These are phyloP conservation scores for Marasmius fiardii DNA, from an alignment of 1,284 basidiomycete species.

Conservation along the genomic window DNA sequence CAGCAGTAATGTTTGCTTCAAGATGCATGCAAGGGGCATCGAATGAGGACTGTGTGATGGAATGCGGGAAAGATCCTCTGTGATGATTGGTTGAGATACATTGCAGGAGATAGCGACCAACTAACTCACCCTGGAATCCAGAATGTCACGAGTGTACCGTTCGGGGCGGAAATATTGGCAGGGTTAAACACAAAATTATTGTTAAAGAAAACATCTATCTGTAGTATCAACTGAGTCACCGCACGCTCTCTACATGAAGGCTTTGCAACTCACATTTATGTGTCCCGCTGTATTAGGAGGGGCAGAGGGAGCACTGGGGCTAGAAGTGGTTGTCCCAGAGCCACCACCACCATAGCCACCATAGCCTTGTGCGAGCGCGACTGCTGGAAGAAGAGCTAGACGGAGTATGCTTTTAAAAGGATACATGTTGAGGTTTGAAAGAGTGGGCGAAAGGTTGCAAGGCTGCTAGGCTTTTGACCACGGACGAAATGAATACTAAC, in stretches of 20 bases:
- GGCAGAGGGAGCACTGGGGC: constrained; percentile 37
- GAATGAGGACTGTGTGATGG: constrained; percentile 54
- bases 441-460: background rate
- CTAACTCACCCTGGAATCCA: constrained; percentile 44
- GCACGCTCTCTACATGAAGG: background rate
- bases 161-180: constrained; percentile 42
- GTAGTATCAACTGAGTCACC: background rate
- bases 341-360: constrained; percentile 23
- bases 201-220: constrained; percentile 46
- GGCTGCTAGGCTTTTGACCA: constrained; percentile 2
- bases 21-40: constrained; percentile 45
- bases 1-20: constrained; percentile 26
- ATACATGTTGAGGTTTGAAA: constrained; percentile 14
- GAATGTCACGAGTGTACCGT: constrained; percentile 50
- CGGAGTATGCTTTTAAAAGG: constrained; percentile 20
- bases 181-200: constrained; percentile 41
- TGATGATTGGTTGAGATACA: background rate
- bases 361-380: constrained; percentile 36
- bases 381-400: constrained; percentile 25
- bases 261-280: constrained; percentile 36
- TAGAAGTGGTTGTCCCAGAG: constrained; percentile 22
- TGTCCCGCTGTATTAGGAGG: constrained; percentile 37
- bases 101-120: background rate
- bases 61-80: constrained; percentile 32
- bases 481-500: constrained; percentile 4